Base-by-base conservation (phyloP, 306 rosid species). In the Dalbergia cultrata region DNA sequence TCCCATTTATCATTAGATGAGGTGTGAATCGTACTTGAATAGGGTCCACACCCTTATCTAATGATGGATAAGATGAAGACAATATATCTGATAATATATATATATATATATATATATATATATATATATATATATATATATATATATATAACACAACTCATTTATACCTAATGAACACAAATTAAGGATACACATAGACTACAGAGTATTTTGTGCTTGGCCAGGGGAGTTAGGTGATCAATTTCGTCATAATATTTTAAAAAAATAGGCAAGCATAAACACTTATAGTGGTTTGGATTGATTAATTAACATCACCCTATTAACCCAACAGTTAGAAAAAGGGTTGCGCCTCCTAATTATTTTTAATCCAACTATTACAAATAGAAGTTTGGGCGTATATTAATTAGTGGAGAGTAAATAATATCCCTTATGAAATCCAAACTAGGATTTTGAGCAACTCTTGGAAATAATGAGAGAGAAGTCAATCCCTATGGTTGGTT, bases 221-320 rank as follows among this genome's bases (percentile, higher is more conserved):
- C 37, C 11, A 59, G 60, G 70, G 84, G 81, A 81, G 90, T 81
- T 80, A 83, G 87, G 87, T 86, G 73, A 86, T 86, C 87, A 37
- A 80, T 77, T 83, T 86, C 81, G 83, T 86, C 89, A 80, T 73
- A 8, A 67, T 18, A 86, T 67, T 72, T 67, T 72, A 53, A 14
- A 84, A 17, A 31, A 76, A 50, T 68, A 37, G 73, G 71, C 21
- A 49, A 59, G 43, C 41, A 73, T 74, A 37, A 63, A 81, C 73
- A 9, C 13, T 16, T 17, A 16, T 47, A 26, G 59, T 73, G 54
- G 19, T 71, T 74, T 75, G 1, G 60, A 16, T 64, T 21, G 1
- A 82, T 50, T 60, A 11, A 22, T 39, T 65, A 7, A 82, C 54
- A 54, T 54, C 52, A 45, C 35, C 3, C 6, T 41, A 26, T 70